Base-by-base conservation (phyloP, 805 yeast species). In the Monosporozyma servazzii region DNA sequence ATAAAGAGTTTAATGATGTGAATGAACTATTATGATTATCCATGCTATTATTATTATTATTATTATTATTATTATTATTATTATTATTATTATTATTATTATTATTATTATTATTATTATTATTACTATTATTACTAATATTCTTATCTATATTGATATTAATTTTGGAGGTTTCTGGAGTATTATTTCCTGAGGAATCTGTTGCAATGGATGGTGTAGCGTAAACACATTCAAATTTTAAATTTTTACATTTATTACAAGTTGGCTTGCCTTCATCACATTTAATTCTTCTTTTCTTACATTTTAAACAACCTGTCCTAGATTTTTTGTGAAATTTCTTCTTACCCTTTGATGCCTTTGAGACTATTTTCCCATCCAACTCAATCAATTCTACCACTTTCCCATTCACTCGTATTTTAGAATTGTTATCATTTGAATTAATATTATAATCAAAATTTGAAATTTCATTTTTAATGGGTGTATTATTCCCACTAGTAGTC, bases 271-370 rank as follows among this genome's bases (percentile, higher is more conserved):
- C 71, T 66, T 91, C 97, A 65, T 90, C 97, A 73, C 98, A 90
- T 65, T 90, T 90, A 41, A 91, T 96, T 48, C 97, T 74, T 59
- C 98, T 77, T 56, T 80, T 77, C 63, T 90, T 90, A 69, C 98
- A 90, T 2, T 95, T 86, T 40, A 82, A 78, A 69, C 98, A 90
- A 0, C 98, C 98, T 51, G 80, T 79, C 52, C 95, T 78, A 36
- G 95, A 86, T 68, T 91, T 91, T 53, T 82, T 86, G 65, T 91
- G 98, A 61, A 84, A 91, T 61, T 87, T 85, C 45, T 97, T 76
- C 68, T 88, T 90, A 5, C 86, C 88, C 0, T 82, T 78, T 0
- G 85, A 71, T 0, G 71, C 67, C 52, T 61, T 68, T 46, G 70
- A 68, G 7, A 68, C 74, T 41, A 62, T 67, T 53, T 72, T 71